These are phyloP conservation scores for Fusarium sp. DNA, from an alignment of 2,329 filamentous ascomycete genomes.

Conservation along the genomic window DNA sequence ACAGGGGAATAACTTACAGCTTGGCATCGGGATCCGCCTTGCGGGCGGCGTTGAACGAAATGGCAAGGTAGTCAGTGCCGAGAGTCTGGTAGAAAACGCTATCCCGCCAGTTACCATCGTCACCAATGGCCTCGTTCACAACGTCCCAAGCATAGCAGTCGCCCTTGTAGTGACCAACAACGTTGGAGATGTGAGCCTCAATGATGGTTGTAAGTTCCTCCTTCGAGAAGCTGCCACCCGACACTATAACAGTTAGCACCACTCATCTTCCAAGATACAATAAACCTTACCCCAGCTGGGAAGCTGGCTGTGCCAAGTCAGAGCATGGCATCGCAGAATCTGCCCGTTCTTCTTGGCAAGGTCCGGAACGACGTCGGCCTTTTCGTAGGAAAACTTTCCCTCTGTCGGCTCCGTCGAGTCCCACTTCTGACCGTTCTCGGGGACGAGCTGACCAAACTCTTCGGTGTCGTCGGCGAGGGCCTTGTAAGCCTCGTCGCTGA, in stretches of 20 bases:
- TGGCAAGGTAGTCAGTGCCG: constrained; percentile 66
- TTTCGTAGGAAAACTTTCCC: constrained; percentile 67
- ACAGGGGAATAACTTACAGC: constrained; percentile 50
- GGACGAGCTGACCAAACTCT: constrained; percentile 75
- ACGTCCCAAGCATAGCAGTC: constrained; percentile 75
- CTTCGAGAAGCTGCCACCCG: constrained; percentile 64
- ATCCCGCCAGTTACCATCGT: constrained; percentile 65
- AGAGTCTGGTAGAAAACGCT: constrained; percentile 67
- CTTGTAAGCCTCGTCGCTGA: constrained; percentile 66
- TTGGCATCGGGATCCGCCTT: constrained; percentile 67
- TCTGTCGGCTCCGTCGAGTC: constrained; percentile 69
- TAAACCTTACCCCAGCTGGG: constrained; percentile 43
- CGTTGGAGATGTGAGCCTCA: constrained; percentile 68
- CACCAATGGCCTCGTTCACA: constrained; percentile 72
- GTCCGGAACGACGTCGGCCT: constrained; percentile 65
- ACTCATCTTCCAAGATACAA: neutral
- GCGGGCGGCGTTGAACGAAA: constrained; percentile 68
- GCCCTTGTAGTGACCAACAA: constrained; percentile 68
- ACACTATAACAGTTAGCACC: constrained; percentile 24
- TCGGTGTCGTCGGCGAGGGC: constrained; percentile 64
- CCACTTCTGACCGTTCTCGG: constrained; percentile 75
- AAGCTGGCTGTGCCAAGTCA: constrained; percentile 60
- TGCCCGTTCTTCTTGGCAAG: constrained; percentile 61
- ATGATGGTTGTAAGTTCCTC: constrained; percentile 65
- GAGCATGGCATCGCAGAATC: constrained; percentile 72